Base-by-base conservation (phyloP, 176 grass and related monocot species). In the Oryza nivara region DNA sequence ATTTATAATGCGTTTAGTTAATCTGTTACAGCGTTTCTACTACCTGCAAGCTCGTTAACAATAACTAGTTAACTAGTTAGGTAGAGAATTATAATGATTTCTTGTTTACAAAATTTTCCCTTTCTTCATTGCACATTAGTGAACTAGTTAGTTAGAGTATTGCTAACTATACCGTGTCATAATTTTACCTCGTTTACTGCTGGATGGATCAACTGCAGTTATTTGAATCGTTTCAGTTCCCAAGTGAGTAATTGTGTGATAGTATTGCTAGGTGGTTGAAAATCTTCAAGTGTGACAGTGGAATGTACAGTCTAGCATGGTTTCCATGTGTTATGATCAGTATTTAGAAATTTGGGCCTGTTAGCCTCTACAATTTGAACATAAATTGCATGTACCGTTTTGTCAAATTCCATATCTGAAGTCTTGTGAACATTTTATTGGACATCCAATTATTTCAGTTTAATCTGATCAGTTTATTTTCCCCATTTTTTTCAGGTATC, bases 401-500 rank as follows among this genome's bases (percentile, higher is more conserved):
- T 7, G 19, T 58, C 20, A 44, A 44, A 44, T 44, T 9, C 7
- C 6, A 40, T 69, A 4, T 5, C 14, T n/a, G 23, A 20, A 47
- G 19, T 67, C 7, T 9, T 22, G 3, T 65, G 28, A 30, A 77
- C 56, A 20, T 75, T 20, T 46, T 5, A 56, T 80, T 12, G 41
- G 0, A 4, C 2, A 19, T 1, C 34, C n/a, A 61, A 6, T 32
- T 70, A 5, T n/a, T 63, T 35, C 16, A 15, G 2, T 71, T 30
- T 51, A 54, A 5, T 28, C 45, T 77, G n/a, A 92, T 73, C 34
- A 20, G 12, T 80, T 73, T 6, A 17, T 67, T 34, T 67, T 36
- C 35, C 35, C n/a, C 2, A 1, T 26, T 52, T 15, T 3, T 34
- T 25, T 73, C 43, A 97, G 94, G 94, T 97, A 97, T 76, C 86